Base-by-base conservation (phyloP, 306 rosid genomes). In the Pachyrhizus erosus region DNA sequence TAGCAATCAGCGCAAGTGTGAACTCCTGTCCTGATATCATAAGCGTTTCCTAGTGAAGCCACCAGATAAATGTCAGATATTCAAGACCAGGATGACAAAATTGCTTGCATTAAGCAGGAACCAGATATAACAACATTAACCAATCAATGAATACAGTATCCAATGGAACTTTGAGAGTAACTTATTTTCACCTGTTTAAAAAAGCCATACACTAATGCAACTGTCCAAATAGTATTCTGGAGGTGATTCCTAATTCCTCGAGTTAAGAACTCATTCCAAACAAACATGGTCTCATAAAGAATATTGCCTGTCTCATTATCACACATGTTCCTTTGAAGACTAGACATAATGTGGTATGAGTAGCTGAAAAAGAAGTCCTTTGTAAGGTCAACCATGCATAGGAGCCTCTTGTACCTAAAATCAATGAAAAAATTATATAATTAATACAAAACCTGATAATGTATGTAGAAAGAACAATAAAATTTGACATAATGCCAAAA, bases 341-440 rank as follows among this genome's bases (percentile, higher is more conserved):
- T 86, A 73, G 86, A 84, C 99, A 96, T 96, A 70, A 96, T 86
- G 79, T 91, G 88, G 89, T 96, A 96, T 72, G 99, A 94, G 89
- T 96, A 94, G 94, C 99, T 90, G 90, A 92, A 96, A 92, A 90
- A 90, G 97, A 96, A 96, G 93, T 96, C 99, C 92, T 92, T 93
- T 11, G 97, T 93, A 69, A 96, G 97, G 84, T 96, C 99, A 73
- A 96, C 90, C 46, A 92, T 89, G 97, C 97, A 88, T 84, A 96
- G 91, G 80, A 92, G 98, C 95, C 87, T 96, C 99, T 96, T 96
- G 94, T 93, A 96, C 93, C 99, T 96, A 88, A 83, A 51, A 34
- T 51, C 78, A 77, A 83, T 7, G 11, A 62, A 54, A 74, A 74
- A 37, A 37, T 37, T 2, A 70, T 12, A 82, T 37, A 64, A 78